A percentile compares a stretch with the other conserved stretches of the same genome.
These are phyloP conservation scores for Colletotrichum euphorbiae DNA, from an alignment of 2,329 filamentous ascomycete genomes.

Conservation along the genomic window DNA sequence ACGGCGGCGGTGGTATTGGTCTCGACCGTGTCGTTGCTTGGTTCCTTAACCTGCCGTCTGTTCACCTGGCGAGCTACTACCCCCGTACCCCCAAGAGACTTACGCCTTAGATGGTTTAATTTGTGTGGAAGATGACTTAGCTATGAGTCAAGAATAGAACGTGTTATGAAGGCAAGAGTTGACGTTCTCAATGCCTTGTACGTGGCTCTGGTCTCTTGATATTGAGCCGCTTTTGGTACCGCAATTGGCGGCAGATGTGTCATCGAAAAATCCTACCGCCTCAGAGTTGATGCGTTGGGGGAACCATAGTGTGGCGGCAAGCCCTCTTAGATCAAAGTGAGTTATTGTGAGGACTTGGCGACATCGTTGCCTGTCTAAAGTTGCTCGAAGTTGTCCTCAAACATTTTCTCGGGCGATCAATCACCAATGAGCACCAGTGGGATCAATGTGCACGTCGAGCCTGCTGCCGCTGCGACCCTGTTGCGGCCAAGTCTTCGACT, in stretches of 20 bases:
- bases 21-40: slow-evolving; percentile 85
- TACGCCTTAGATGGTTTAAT: slow-evolving; percentile 49
- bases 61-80: slow-evolving; percentile 69
- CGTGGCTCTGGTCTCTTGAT: neutral
- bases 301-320: no score
- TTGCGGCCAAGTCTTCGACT: neutral
- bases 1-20: slow-evolving; percentile 90
- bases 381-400: no score
- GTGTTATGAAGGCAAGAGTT: neutral
- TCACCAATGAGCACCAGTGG: no score
- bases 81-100: slow-evolving; percentile 71
- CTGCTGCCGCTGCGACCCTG: neutral
- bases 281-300: no score
- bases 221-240: no score
- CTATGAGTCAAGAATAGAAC: slow-evolving; percentile 12
- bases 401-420: no score
- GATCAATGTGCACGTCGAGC: neutral
- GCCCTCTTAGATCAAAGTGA: no score
- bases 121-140: neutral
- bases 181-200: neutral
- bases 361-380: no score
- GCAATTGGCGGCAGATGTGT: no score
- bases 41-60: slow-evolving; percentile 69
- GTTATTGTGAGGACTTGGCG: no score
- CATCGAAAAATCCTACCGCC: no score